Base-by-base conservation (phyloP, 306 rosid species). In the Lathyrus oleraceus region DNA sequence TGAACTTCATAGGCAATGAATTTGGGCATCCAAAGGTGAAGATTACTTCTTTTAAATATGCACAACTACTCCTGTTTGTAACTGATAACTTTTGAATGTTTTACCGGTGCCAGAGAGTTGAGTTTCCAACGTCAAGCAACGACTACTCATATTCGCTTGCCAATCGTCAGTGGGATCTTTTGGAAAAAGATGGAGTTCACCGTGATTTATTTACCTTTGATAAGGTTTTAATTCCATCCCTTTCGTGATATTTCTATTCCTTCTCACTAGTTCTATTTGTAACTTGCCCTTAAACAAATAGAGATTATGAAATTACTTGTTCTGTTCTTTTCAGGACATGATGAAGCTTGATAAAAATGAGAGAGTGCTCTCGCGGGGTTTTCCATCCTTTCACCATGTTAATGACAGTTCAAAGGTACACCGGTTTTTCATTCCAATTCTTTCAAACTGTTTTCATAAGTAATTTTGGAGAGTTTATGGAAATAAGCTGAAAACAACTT, bases 1-100 rank as follows among this genome's bases (percentile, higher is more conserved):
- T 94, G 70, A 94, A 88, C 83, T 94, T 93, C 92, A 93, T 90
- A 92, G 98, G 98, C 76, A 94, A 90, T 81, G 98, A 94, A 80
- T 94, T 90, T 78, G 98, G 92, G 73, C 98, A 94, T 85, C 96
- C 97, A 65, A 80, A 88, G 96, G 98, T 88, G 62, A 83, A 81
- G 30, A 53, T 70, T 57, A 23, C 70, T 67, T 20, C 5, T 72
- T 45, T 47, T 21, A n/a, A 20, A 65, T 62, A 69, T 56, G 16
- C 67, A 19, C 56, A 52, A 52, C 21, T 70, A 28, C 14, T 65
- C 11, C 74, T 65, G 69, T 40, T 39, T 14, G 10, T 56, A 21
- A 77, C 70, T 76, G 73, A 82, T 64, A 65, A 59, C 64, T 20
- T 59, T 68, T 70, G 60, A 60, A 62, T 76, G 72, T 59, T 85